Evolutionary conservation across 2,329 filamentous ascomycete genomes (phyloP).

Genomic region (Trichophyton benhamiae): DNA sequence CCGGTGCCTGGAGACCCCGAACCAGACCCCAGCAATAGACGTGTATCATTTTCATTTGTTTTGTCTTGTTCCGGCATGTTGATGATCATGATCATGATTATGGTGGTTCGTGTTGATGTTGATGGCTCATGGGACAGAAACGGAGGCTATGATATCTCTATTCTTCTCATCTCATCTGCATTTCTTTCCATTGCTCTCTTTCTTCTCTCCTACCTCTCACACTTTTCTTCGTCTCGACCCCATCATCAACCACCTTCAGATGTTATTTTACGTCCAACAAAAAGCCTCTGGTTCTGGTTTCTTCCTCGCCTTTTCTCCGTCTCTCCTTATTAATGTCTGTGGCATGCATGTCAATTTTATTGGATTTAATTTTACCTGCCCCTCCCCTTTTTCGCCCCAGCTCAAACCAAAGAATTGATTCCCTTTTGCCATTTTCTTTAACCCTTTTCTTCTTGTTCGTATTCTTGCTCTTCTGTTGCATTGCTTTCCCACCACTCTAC

Average conservation of each 20-base stretch:
- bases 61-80: neutral
- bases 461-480: neutral
- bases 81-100: neutral
- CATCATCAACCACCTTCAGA: neutral
- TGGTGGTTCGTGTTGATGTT: neutral
- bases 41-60: neutral
- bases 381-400: neutral
- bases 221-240: neutral
- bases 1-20: conserved; percentile 11
- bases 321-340: neutral
- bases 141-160: neutral
- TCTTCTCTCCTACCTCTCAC: neutral
- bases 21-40: conserved; percentile 9
- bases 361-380: neutral
- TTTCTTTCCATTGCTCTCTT: neutral
- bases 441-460: neutral
- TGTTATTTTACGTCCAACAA: neutral
- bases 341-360: neutral
- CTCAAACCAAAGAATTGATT: neutral
- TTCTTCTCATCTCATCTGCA: neutral
- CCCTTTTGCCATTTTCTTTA: neutral
- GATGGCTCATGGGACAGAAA: neutral
- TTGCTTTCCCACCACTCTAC: neutral
- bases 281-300: neutral
- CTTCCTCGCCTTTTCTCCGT: conserved; percentile 1